Base-by-base conservation (phyloP, 2,329 filamentous ascomycete species). In the Aureobasidium sp. region DNA sequence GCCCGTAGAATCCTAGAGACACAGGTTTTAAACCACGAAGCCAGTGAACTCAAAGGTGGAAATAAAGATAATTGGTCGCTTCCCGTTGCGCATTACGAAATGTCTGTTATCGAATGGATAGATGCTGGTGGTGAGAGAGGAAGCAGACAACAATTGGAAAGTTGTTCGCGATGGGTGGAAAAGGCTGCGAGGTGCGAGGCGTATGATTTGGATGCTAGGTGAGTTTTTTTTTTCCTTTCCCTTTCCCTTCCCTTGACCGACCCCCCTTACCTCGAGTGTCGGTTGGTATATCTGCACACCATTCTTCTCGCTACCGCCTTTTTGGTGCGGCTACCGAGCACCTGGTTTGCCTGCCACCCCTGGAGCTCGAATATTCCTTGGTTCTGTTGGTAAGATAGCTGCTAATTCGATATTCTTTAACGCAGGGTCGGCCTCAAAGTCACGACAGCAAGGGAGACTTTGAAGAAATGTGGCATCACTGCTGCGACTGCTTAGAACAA, bases 81-180 rank as follows among this genome's bases (percentile, higher is more conserved):
- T 9, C 93, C 95, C 0, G 88, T 90, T 0, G 94, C 92, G 1
- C 85, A 93, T 70, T 98, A 98, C 78, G 96, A 99, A 79, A 88
- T 96, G 82, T 94, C 90, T 0, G 93, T 92, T 10, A 88, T 93
- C 64, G 82, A 91, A 1, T 99, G 95, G 95, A 85, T 87, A 66
- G 91, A 95, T 72, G 64, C 74, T 71, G 83, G 72, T 11, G 77
- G 77, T 36, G 80, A 78, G 29, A 72, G 76, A 53, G 75, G 74
- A 31, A 73, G 79, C 56, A 66, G 69, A 54, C 75, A 82, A 54
- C 87, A 87, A 77, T 75, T 90, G 31, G 77, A 87, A 23, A 87
- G 91, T 72, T 93, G 91, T 74, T 85, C 88, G 69, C 80, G 83
- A 56, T 89, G 89, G 79, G 79, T 96, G 25, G 86, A 91, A 33